These are phyloP conservation scores for Phylloporus arenicola DNA, from an alignment of 768 basidiomycete species.

Conservation along the genomic window DNA sequence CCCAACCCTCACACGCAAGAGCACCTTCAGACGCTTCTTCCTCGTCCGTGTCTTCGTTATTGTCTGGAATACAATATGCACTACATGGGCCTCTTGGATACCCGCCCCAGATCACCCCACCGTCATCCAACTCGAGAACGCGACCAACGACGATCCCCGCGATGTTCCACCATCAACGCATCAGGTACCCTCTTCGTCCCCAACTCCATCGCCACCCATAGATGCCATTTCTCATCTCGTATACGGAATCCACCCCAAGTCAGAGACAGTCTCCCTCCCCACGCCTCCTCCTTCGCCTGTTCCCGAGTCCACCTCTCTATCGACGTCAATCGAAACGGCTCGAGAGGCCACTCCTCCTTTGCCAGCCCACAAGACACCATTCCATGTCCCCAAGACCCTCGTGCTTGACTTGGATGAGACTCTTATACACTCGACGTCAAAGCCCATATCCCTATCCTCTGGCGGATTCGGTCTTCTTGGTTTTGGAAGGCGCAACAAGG, in stretches of 20 bases:
- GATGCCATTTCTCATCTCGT: conserved; percentile 11
- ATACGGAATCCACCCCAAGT: conserved; percentile 6
- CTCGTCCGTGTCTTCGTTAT: conserved; percentile 64
- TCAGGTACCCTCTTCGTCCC: conserved; percentile 15
- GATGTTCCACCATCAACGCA: conserved; percentile 18
- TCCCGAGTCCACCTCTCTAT: conserved; percentile 7
- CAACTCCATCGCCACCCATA: conserved; percentile 18
- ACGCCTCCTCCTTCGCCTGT: conserved; percentile 23
- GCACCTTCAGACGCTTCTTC: conserved; percentile 54
- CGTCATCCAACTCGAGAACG: conserved; percentile 3
- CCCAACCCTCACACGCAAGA: conserved; percentile 34
- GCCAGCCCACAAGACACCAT: conserved; percentile 53
- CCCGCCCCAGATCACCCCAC: conserved; percentile 13
- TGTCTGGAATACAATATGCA: conserved; percentile 64
- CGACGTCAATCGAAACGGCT: conserved; percentile 22
- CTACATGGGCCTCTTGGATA: conserved; percentile 49
- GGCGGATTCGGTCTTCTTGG: conserved; percentile 60
- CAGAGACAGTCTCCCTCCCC: conserved; percentile 18
- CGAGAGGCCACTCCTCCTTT: conserved; percentile 49
- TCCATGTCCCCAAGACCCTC: conserved; percentile 86
- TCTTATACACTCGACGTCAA: conserved; percentile 93
- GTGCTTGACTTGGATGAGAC: conserved; percentile 98
- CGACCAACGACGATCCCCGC: conserved; percentile 11
- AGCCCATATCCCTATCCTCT: conserved; percentile 50
- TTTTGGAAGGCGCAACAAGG: conserved; percentile 54